These are phyloP conservation scores for Xylaria acuta DNA, from an alignment of 495 filamentous ascomycete genomes.

Conservation along the genomic window DNA sequence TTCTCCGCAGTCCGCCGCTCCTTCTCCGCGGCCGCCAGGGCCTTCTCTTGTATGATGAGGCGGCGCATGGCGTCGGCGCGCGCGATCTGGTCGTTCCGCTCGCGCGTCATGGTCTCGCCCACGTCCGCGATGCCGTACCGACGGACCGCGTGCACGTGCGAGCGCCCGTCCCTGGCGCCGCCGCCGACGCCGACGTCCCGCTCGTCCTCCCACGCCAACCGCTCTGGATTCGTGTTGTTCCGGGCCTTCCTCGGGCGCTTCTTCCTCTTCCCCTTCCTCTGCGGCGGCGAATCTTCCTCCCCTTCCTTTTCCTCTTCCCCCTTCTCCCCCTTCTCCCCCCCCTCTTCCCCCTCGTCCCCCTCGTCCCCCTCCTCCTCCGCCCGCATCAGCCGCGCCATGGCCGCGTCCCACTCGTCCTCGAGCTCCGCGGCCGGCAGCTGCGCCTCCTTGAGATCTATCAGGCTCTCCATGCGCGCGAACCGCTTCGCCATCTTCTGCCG, in stretches of 20 bases:
- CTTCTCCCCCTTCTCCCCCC: too few relatives aligned
- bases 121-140: constrained; percentile 27
- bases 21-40: constrained; percentile 50
- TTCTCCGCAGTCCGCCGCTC: constrained; percentile 27
- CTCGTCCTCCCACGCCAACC: constrained; percentile 24
- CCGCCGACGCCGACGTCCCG: not conserved
- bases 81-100: constrained; percentile 41
- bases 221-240: too few relatives aligned
- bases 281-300: too few relatives aligned
- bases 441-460: constrained; percentile 22
- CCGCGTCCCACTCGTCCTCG: constrained; percentile 66
- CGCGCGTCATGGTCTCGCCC: constrained; percentile 24
- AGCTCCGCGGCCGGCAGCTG: constrained; percentile 52
- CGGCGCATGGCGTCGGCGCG: constrained; percentile 54
- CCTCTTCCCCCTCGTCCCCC: too few relatives aligned
- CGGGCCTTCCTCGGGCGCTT: not conserved
- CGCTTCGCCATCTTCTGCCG: constrained; percentile 52
- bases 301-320: too few relatives aligned
- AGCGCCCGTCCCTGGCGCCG: not conserved
- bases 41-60: constrained; percentile 55
- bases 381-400: constrained; percentile 37
- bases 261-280: not conserved
- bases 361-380: constrained; percentile 21
- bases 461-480: constrained; percentile 43
- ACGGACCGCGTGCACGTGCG: constrained; percentile 13